Evolutionary conservation across 192 early-diverging fungal species (phyloP).

Genomic region (Coemansia sp.): DNA sequence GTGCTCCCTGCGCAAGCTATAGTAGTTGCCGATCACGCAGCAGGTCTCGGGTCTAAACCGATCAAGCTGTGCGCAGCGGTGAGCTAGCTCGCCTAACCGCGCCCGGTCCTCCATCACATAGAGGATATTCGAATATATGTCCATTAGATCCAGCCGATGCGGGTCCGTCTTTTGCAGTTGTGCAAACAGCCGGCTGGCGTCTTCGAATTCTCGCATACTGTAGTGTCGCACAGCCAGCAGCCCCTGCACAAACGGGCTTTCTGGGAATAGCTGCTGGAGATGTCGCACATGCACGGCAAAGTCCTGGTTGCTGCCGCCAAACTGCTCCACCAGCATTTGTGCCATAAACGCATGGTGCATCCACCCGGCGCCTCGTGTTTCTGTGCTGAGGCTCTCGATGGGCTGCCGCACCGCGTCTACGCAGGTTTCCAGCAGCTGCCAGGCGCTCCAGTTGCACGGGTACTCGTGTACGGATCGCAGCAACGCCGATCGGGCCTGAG

Average conservation of each 20-base stretch:
- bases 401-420: conserved; percentile 40
- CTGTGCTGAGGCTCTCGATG: conserved; percentile 17
- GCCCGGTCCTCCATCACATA: conserved; percentile 71
- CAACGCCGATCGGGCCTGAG: conserved; percentile 56
- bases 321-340: conserved; percentile 58
- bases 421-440: conserved; percentile 70
- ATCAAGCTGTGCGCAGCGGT: conserved; percentile 67
- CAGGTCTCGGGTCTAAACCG: conserved; percentile 87
- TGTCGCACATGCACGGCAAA: conserved; percentile 34
- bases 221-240: conserved; percentile 63
- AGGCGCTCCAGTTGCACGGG: conserved; percentile 90
- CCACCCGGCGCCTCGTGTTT: conserved; percentile 28
- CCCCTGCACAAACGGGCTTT: conserved; percentile 64
- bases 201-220: conserved; percentile 67
- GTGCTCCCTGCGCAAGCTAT: conserved; percentile 73
- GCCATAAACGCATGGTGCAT: conserved; percentile 57
- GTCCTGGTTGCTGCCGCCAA: conserved; percentile 23
- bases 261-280: conserved; percentile 56
- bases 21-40: conserved; percentile 86
- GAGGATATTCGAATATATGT: conserved; percentile 84
- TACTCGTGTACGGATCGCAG: conserved; percentile 66
- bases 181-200: conserved; percentile 68
- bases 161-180: conserved; percentile 70
- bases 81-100: conserved; percentile 76
- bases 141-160: conserved; percentile 74